Evolutionary conservation across 352 stramenopile genomes (phyloP).

Genomic region (Pythium brachiatum): DNA sequence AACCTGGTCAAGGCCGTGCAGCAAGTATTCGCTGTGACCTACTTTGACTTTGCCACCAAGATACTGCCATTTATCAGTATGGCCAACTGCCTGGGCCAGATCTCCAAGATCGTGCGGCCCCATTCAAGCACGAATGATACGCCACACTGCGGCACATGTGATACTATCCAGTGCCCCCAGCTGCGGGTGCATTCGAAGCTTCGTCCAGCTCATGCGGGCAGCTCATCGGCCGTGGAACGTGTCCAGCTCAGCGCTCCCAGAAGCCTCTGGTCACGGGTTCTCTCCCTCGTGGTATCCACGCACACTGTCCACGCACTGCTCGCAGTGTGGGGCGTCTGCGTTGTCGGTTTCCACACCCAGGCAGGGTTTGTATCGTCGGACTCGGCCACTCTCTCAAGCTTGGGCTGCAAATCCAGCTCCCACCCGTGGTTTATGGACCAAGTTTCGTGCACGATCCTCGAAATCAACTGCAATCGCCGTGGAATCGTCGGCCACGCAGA

Average conservation of each 20-base stretch:
- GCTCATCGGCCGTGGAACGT: neutral
- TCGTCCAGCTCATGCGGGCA: neutral
- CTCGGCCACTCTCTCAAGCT: neutral
- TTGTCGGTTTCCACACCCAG: conserved; percentile 14
- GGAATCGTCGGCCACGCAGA: neutral
- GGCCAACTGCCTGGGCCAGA: conserved; percentile 14
- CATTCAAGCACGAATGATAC: too few species aligned
- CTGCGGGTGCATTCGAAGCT: too few species aligned
- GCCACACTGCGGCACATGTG: too few species aligned
- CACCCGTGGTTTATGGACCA: conserved; percentile 24
- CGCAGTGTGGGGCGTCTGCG: conserved; percentile 7
- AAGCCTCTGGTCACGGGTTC: neutral
- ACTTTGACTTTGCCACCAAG: conserved; percentile 26
- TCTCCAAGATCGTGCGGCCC: conserved; percentile 2
- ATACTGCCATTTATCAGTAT: conserved; percentile 25
- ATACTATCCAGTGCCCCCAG: too few species aligned
- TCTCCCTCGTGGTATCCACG: neutral
- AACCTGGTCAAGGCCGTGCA: conserved; percentile 20
- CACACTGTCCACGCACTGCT: neutral
- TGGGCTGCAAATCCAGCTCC: conserved; percentile 24
- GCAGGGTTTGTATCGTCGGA: neutral
- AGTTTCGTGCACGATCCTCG: conserved; percentile 25
- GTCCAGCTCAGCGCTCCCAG: neutral
- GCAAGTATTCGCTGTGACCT: conserved; percentile 23
- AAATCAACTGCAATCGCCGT: conserved; percentile 28